These are phyloP conservation scores for Diplodia scrobiculata DNA, from an alignment of 2,329 filamentous ascomycete species.

Conservation along the genomic window DNA sequence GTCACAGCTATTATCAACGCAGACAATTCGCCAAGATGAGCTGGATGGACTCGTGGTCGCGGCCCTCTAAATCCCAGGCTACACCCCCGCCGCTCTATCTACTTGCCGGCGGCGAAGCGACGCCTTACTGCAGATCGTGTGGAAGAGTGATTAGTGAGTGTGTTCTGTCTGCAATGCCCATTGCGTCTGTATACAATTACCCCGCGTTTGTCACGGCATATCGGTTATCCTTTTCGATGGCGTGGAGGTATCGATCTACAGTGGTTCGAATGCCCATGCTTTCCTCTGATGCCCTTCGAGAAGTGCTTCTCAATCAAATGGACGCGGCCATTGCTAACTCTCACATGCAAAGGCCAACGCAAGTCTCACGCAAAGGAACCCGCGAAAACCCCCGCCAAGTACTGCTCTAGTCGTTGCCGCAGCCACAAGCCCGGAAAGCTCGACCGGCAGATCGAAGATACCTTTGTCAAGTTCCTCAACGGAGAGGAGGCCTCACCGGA, in stretches of 20 bases:
- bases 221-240: neutral
- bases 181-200: neutral
- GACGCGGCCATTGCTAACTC: neutral
- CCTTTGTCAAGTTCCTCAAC: slow-evolving; percentile 50
- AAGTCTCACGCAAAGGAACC: slow-evolving; percentile 40
- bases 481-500: slow-evolving; percentile 33
- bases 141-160: slow-evolving; percentile 56
- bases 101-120: slow-evolving; percentile 49
- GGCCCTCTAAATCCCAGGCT: slow-evolving; percentile 46
- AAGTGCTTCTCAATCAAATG: neutral
- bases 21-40: slow-evolving; percentile 42
- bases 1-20: neutral
- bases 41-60: slow-evolving; percentile 55
- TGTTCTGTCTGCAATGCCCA: neutral
- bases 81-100: slow-evolving; percentile 60
- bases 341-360: slow-evolving; percentile 32
- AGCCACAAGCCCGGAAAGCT: slow-evolving; percentile 54
- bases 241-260: neutral
- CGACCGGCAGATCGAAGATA: slow-evolving; percentile 57
- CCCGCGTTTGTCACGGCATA: neutral
- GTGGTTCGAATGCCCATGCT: neutral
- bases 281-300: neutral
- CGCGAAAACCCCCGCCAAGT: slow-evolving; percentile 49
- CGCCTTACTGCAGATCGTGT: slow-evolving; percentile 60
- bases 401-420: slow-evolving; percentile 61